Conservation (phyloP, 441 rosid species). For the Francoa sonchifolia region DNA sequence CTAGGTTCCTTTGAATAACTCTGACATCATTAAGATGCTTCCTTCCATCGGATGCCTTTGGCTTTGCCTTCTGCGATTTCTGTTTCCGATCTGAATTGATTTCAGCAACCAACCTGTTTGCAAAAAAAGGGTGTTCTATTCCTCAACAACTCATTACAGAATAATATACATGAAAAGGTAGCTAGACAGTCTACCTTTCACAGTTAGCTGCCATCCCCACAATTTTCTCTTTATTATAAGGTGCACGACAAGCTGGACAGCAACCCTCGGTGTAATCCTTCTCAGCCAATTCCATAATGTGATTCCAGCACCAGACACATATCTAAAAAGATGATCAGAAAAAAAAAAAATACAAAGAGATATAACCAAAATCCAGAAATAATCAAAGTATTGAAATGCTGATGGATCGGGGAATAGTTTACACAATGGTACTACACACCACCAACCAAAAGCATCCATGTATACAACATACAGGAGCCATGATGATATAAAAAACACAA, state of each 20-base stretch:
- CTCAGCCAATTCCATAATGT: constrained; percentile 54
- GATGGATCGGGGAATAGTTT: too few species aligned
- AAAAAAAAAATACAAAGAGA: not conserved
- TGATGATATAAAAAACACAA: too few species aligned
- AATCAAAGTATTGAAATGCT: too few species aligned
- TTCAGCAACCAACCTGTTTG: constrained; percentile 34
- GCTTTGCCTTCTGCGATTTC: constrained; percentile 39
- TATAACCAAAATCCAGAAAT: not conserved
- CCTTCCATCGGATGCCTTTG: constrained; percentile 41
- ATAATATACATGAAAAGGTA: constrained; percentile 4
- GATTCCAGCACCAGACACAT: constrained; percentile 72
- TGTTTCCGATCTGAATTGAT: constrained; percentile 31
- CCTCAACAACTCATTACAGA: constrained; percentile 1
- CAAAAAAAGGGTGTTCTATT: constrained; percentile 1
- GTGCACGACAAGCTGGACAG: constrained; percentile 50
- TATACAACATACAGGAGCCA: too few species aligned
- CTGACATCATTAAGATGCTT: constrained; percentile 35
- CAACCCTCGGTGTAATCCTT: constrained; percentile 43
- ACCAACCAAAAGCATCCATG: too few species aligned
- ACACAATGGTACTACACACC: too few species aligned
- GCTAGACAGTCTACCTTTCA: constrained; percentile 26
- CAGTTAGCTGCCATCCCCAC: constrained; percentile 37
- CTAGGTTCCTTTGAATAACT: constrained; percentile 45
- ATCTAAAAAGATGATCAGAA: constrained; percentile 16
- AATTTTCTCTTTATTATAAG: constrained; percentile 57